phyloP scores from a whole-genome alignment of 208 protist genomes.

The Trypanosoma lewisi region DNA sequence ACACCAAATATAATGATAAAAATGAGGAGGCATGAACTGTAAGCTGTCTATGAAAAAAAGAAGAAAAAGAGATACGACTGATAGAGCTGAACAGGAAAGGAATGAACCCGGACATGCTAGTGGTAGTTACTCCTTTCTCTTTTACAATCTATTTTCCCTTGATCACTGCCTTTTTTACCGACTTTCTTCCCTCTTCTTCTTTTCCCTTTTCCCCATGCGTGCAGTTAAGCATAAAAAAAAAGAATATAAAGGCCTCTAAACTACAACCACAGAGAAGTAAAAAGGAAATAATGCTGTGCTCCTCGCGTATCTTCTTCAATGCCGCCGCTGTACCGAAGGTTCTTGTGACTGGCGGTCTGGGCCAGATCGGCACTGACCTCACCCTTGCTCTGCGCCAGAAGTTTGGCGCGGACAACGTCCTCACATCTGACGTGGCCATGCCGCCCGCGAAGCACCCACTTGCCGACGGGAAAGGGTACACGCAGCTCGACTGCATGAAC shows the following conservation, averaged over 20 bases:
- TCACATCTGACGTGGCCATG: constrained; percentile 57
- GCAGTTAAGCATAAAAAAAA: not conserved
- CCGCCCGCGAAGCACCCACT: constrained; percentile 18
- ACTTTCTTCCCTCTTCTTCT: not conserved
- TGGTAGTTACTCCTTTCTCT: not conserved
- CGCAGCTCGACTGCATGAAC: constrained; percentile 39
- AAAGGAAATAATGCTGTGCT: constrained; percentile 10
- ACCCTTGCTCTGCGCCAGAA: constrained; percentile 26
- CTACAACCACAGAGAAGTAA: not conserved
- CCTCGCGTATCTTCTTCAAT: constrained; percentile 2
- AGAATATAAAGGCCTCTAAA: constrained; percentile 9
- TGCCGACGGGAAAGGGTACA: constrained; percentile 19
- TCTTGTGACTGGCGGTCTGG: constrained; percentile 72
- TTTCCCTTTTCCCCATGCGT: no score
- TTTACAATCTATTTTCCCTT: no score
- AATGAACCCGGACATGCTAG: no score
- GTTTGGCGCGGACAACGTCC: constrained; percentile 75
- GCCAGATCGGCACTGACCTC: constrained; percentile 87
- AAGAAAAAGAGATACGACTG: no score
- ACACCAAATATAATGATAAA: not conserved
- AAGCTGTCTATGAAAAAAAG: no score
- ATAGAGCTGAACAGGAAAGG: no score
- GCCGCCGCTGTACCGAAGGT: constrained; percentile 24
- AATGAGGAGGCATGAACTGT: no score
- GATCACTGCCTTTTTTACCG: not conserved